Conservation (phyloP, 2,329 filamentous ascomycete genomes). For the Verticillium klebahnii region DNA sequence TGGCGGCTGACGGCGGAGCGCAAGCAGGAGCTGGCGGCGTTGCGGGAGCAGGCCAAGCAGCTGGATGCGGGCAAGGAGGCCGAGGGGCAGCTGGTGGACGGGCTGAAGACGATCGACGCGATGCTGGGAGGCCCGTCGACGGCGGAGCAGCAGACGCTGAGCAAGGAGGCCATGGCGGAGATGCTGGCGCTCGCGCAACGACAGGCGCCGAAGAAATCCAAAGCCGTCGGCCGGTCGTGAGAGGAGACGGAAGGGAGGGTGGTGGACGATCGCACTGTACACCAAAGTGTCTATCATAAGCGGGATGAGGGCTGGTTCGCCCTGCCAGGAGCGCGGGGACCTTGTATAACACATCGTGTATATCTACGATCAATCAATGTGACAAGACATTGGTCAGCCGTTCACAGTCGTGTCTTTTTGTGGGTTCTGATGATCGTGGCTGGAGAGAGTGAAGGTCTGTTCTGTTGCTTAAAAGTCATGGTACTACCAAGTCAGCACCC, state of each 20-base stretch:
- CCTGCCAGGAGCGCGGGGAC: not conserved
- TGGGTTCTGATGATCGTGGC: too few species aligned
- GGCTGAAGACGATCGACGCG: slow-evolving; percentile 41
- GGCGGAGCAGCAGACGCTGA: slow-evolving; percentile 16
- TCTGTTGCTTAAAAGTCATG: not conserved
- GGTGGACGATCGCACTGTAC: not conserved
- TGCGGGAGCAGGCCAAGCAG: slow-evolving; percentile 46
- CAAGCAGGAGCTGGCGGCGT: slow-evolving; percentile 57
- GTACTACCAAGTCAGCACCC: not conserved
- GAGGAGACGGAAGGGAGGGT: not conserved
- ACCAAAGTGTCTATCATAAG: not conserved
- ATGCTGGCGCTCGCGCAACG: slow-evolving; percentile 18
- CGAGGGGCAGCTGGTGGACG: slow-evolving; percentile 55
- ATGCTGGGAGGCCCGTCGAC: slow-evolving; percentile 21
- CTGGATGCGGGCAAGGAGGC: slow-evolving; percentile 51
- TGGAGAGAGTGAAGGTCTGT: not conserved
- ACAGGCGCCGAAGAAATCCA: not conserved
- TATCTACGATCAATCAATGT: not conserved
- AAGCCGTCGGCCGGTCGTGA: too few species aligned
- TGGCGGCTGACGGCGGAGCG: slow-evolving; percentile 78
- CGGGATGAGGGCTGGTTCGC: not conserved
- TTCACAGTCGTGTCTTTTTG: not conserved
- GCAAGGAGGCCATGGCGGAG: slow-evolving; percentile 22
- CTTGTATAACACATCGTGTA: slow-evolving; percentile 2
- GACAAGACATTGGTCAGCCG: not conserved